A percentile compares a stretch with the other conserved stretches of the same genome.
phyloP scores from a whole-genome alignment of 768 basidiomycete genomes.

The Pulveroboletus sp. region DNA sequence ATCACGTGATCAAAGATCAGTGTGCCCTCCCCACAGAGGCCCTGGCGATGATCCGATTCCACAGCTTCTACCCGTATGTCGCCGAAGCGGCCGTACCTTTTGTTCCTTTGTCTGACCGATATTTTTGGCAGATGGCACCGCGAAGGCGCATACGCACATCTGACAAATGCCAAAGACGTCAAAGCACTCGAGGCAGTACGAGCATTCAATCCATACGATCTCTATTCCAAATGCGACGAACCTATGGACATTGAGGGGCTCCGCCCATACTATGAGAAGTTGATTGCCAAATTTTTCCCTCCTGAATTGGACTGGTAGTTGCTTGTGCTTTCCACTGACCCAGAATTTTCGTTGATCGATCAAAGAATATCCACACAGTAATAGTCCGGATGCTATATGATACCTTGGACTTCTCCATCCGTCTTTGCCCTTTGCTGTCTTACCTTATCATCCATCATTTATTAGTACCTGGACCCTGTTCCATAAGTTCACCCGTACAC shows the following conservation, averaged over 20 bases:
- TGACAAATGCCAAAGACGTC: conserved; percentile 69
- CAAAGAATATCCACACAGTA: conserved; percentile 2
- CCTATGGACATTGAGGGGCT: conserved; percentile 58
- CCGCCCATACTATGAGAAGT: conserved; percentile 75
- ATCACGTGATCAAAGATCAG: conserved; percentile 80
- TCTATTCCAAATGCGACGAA: conserved; percentile 86
- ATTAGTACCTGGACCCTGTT: conserved; percentile 3
- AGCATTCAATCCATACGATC: conserved; percentile 91
- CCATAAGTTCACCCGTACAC: conserved; percentile 1
- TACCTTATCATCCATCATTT: conserved; percentile 19
- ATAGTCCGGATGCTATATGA: conserved; percentile 7
- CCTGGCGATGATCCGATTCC: conserved; percentile 90
- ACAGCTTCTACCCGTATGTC: conserved; percentile 84
- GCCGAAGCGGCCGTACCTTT: background rate
- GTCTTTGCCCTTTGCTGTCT: background rate
- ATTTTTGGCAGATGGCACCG: conserved; percentile 73
- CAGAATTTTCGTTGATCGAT: conserved; percentile 5
- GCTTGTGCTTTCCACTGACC: background rate
- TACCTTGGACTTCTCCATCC: background rate
- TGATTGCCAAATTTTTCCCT: conserved; percentile 88
- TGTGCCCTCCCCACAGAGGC: conserved; percentile 75
- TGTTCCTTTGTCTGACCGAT: conserved; percentile 1
- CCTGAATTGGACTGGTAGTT: conserved; percentile 72
- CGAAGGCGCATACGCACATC: conserved; percentile 77
- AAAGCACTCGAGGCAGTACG: conserved; percentile 66